These are phyloP conservation scores for Aspergillus coremiiformis DNA, from an alignment of 495 filamentous ascomycete species.

Conservation along the genomic window DNA sequence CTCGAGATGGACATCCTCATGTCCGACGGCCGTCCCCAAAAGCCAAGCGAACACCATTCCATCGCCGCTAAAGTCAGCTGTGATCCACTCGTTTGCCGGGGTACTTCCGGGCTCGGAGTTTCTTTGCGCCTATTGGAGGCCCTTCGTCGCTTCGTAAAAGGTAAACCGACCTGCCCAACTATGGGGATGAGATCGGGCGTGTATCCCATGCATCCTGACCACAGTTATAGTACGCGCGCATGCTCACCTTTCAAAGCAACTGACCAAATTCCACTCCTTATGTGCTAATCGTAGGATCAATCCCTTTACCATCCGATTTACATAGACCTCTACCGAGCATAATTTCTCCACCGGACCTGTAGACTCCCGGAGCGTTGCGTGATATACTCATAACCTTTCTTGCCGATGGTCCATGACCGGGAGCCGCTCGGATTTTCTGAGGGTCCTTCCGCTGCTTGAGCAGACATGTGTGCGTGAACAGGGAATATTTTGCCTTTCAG, in stretches of 20 bases:
- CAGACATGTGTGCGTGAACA: constrained; percentile 41
- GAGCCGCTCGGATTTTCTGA: constrained; percentile 13
- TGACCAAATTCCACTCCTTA: constrained; percentile 8
- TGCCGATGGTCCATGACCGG: constrained; percentile 29
- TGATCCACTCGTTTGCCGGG: constrained; percentile 33
- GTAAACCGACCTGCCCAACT: constrained; percentile 33
- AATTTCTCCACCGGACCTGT: constrained; percentile 21
- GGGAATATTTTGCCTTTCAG: constrained; percentile 39
- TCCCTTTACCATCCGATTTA: constrained; percentile 18
- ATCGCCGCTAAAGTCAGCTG: constrained; percentile 39
- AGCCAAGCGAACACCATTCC: constrained; percentile 34
- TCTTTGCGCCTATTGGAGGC: constrained; percentile 4
- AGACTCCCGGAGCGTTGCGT: constrained; percentile 20
- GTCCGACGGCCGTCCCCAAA: constrained; percentile 13
- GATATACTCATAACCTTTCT: constrained; percentile 29
- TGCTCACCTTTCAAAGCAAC: constrained; percentile 1
- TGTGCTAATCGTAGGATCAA: constrained; percentile 9
- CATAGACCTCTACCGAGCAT: constrained; percentile 32
- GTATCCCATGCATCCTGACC: constrained; percentile 41
- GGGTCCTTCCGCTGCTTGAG: constrained; percentile 21
- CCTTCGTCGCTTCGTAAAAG: constrained; percentile 15
- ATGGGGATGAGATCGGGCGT: constrained; percentile 40
- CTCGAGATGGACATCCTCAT: constrained; percentile 4
- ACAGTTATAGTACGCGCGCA: constrained; percentile 14
- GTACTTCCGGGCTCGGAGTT: neutral